Percentiles rank a stretch among this genome's conserved stretches.
Conservation (phyloP, 352 stramenopile species). For the Peronospora destructor region DNA sequence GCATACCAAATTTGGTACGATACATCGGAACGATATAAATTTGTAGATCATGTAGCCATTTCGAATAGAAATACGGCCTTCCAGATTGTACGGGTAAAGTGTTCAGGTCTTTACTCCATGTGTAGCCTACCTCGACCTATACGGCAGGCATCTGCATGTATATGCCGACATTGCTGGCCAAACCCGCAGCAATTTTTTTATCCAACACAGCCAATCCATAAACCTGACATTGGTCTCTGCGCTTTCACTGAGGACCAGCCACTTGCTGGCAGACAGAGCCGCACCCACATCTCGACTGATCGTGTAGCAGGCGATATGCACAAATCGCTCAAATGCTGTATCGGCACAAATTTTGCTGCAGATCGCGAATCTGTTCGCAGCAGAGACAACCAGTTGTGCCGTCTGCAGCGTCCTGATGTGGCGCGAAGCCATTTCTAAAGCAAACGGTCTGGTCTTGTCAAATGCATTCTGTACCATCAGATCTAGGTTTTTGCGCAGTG, state of each 20-base stretch:
- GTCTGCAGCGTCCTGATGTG: slow-evolving; percentile 8
- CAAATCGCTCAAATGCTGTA: slow-evolving; percentile 6
- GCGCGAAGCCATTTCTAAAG: slow-evolving; percentile 7
- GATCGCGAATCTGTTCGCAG: slow-evolving; percentile 14
- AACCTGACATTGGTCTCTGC: slow-evolving; percentile 1
- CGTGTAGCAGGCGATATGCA: too few species aligned
- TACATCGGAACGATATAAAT: too few species aligned
- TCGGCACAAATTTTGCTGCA: slow-evolving; percentile 13
- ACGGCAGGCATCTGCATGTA: too few species aligned
- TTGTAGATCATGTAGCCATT: too few species aligned
- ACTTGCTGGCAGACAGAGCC: slow-evolving; percentile 9
- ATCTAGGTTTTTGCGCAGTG: background rate
- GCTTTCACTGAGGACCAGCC: slow-evolving; percentile 4
- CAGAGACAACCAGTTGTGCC: slow-evolving; percentile 9
- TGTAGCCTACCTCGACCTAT: too few species aligned
- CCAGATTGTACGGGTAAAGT: too few species aligned
- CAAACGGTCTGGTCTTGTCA: background rate
- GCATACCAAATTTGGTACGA: too few species aligned
- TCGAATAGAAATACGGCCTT: too few species aligned
- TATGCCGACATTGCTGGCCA: background rate
- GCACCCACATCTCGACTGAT: background rate
- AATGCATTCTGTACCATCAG: background rate
- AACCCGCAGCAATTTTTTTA: background rate
- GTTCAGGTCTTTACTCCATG: too few species aligned
- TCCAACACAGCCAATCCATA: background rate